Evolutionary conservation across 2,329 filamentous ascomycete species (phyloP).

Genomic region (Epichloe coenophiala): DNA sequence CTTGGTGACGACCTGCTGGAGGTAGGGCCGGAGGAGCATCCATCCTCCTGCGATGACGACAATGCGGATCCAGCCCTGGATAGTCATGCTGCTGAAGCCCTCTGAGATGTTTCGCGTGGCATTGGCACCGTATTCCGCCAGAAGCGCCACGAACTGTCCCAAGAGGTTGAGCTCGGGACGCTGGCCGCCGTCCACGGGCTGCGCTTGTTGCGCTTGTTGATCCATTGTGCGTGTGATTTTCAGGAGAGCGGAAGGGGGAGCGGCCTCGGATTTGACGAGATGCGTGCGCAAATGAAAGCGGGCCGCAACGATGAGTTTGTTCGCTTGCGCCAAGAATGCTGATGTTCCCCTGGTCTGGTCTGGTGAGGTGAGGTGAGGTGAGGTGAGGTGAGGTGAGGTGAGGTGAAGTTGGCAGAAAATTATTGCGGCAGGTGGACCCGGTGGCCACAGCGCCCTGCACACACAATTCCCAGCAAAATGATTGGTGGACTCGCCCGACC

Average conservation of each 20-base stretch:
- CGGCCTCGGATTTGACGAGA: not conserved
- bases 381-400: not conserved
- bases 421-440: not conserved
- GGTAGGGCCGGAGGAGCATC: slow-evolving; percentile 57
- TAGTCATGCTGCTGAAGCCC: slow-evolving; percentile 36
- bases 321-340: slow-evolving; percentile 1
- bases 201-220: slow-evolving; percentile 12
- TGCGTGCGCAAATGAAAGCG: not conserved
- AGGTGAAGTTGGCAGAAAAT: slow-evolving; percentile 1
- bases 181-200: slow-evolving; percentile 12
- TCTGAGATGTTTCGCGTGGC: slow-evolving; percentile 33
- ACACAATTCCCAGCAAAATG: not conserved
- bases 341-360: not conserved
- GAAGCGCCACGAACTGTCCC: slow-evolving; percentile 18
- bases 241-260: not conserved
- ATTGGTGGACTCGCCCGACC: not conserved
- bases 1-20: slow-evolving; percentile 53
- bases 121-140: slow-evolving; percentile 23
- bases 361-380: too few species aligned
- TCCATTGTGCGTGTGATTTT: slow-evolving; percentile 6
- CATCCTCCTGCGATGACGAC: slow-evolving; percentile 61
- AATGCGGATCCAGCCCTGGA: slow-evolving; percentile 51
- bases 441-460: not conserved
- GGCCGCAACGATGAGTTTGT: not conserved
- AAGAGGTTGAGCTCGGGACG: slow-evolving; percentile 18